Conservation (phyloP, 495 filamentous ascomycete species). For the Trichoderma asperelloides region DNA sequence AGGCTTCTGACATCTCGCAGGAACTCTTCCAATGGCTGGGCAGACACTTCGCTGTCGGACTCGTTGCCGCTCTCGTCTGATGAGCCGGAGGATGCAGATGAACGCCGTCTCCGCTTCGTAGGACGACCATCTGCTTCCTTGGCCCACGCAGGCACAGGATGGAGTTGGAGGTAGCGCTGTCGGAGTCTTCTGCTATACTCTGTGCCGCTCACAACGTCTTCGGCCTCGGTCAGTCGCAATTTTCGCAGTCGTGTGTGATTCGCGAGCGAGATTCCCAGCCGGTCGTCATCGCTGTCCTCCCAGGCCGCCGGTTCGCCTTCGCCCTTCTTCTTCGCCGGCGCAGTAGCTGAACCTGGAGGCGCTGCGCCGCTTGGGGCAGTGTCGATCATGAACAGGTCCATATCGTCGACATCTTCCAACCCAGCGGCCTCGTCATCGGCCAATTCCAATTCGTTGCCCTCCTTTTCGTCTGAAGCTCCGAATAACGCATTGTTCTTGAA, state of each 20-base stretch:
- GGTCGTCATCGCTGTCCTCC: conserved; percentile 95
- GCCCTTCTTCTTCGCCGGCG: conserved; percentile 28
- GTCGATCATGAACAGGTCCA: conserved; percentile 47
- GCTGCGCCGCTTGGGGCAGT: conserved; percentile 24
- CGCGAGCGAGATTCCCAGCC: conserved; percentile 71
- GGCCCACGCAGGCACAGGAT: conserved; percentile 77
- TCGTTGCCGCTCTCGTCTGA: conserved; percentile 46
- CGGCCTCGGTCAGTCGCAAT: conserved; percentile 64
- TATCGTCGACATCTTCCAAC: conserved; percentile 50
- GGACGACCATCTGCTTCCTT: conserved; percentile 31
- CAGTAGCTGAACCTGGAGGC: conserved; percentile 21
- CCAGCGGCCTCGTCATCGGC: conserved; percentile 21
- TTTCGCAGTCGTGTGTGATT: conserved; percentile 66
- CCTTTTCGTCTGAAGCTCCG: conserved; percentile 14
- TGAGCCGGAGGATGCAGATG: conserved; percentile 31
- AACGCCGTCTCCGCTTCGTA: conserved; percentile 47
- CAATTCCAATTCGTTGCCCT: conserved; percentile 26
- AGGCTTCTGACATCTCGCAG: conserved; percentile 59
- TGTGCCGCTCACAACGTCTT: conserved; percentile 76
- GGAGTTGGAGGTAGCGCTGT: conserved; percentile 69
- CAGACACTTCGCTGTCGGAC: conserved; percentile 54
- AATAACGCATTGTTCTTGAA: conserved; percentile 33
- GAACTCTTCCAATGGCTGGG: conserved; percentile 69
- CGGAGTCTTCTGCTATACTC: conserved; percentile 77
- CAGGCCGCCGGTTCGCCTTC: conserved; percentile 52